Evolutionary conservation across 768 basidiomycete genomes (phyloP), one percentile per base, ranked within the genome.

Genomic region (Terana coerulea): DNA sequence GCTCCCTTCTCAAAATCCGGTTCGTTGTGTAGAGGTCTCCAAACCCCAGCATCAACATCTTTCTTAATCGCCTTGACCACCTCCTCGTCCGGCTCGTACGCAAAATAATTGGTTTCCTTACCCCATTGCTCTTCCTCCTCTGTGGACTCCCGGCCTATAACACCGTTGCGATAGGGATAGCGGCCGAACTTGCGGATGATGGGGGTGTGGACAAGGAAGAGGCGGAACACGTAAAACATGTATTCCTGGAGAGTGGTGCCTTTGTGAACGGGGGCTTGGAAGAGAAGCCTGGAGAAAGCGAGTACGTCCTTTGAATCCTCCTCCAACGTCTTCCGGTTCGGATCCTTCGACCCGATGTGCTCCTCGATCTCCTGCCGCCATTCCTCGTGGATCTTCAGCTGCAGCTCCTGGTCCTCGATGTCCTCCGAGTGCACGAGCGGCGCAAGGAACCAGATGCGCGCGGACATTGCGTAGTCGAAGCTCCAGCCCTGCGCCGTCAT

Each of bases 351-450:
- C 19, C 45, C 30, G 5, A 30, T 30, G 19, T 25, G 30, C 45
- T 46, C 24, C 45, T 46, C 45, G 45, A 46, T 31, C 9, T 12
- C 45, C 28, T 8, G 5, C 30, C 45, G 45, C 31, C 31, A 22
- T 6, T 17, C 29, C 7, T 34, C 45, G 1, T 21, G 5, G 28
- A 46, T 7, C 14, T 6, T 1, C 10, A 22, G 29, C 29, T 46
- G 45, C 17, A 14, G 28, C 45, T 25, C 30, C 21, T 46, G 30
- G 31, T 6, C 14, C n/a, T 46, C 31, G 29, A 46, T 7, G 45
- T 22, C 22, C 45, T 34, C 30, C n/a, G 45, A 34, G 45, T 46
- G 45, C 28, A 46, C 22, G 17, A 46, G 30, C 29, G 45, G 45
- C 22, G 31, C 31, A 22, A 21, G 22, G 45, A 46, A 30, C 45